phyloP scores from a whole-genome alignment of 78 protist species.

The Dictyostelium brefeldianum region DNA sequence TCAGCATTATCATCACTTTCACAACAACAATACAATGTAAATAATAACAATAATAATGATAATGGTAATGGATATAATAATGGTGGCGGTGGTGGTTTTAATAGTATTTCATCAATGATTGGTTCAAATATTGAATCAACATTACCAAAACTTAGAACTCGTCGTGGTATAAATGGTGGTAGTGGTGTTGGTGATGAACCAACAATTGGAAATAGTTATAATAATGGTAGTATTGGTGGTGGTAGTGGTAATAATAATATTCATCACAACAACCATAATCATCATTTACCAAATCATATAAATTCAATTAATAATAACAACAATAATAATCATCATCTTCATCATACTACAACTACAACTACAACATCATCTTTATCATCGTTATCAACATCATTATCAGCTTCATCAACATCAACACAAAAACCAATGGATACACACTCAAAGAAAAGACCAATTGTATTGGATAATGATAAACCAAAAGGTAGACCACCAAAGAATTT shows the following conservation, averaged over 20 bases:
- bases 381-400: slow-evolving; percentile 3
- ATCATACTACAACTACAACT: not conserved
- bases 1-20: not conserved
- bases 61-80: not conserved
- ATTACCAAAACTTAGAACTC: no score
- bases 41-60: not conserved
- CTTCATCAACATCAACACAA: not conserved
- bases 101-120: no score
- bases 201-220: not conserved
- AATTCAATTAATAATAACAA: not conserved
- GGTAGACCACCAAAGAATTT: slow-evolving; percentile 76
- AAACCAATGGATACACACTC: slow-evolving; percentile 22
- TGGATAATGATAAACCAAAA: slow-evolving; percentile 71
- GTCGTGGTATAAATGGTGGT: not conserved
- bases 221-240: not conserved
- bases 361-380: slow-evolving; percentile 8
- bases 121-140: no score
- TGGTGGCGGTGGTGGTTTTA: slow-evolving; percentile 5
- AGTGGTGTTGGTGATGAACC: not conserved
- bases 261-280: not conserved
- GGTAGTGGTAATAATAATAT: not conserved
- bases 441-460: slow-evolving; percentile 60
- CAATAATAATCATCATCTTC: not conserved
- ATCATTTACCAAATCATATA: not conserved
- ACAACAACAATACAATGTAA: not conserved